Evolutionary conservation across 2,329 filamentous ascomycete genomes (phyloP).

Genomic region (Thelonectria discophora): DNA sequence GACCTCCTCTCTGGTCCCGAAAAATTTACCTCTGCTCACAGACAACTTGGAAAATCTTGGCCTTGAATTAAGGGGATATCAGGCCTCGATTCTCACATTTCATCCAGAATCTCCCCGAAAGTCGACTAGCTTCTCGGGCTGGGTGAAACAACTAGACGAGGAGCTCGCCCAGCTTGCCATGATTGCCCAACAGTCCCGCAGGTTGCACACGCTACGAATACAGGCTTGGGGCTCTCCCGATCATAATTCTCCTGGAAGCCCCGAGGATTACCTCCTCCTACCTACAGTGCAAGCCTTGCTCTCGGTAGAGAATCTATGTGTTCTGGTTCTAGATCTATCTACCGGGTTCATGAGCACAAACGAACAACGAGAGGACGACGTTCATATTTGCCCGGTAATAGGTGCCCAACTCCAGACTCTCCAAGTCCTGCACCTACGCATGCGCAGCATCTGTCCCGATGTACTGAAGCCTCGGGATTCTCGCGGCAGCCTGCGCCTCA

Average conservation of each 20-base stretch:
- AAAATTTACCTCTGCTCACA: slow-evolving; percentile 9
- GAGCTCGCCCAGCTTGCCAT: slow-evolving; percentile 29
- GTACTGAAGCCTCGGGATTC: slow-evolving; percentile 26
- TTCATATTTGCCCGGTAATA: slow-evolving; percentile 31
- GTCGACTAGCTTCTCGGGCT: too few relatives aligned
- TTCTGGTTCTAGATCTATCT: slow-evolving; percentile 31
- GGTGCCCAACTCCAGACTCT: slow-evolving; percentile 26
- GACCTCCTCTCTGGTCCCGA: background rate
- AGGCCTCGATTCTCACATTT: background rate
- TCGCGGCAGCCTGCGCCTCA: slow-evolving; percentile 18
- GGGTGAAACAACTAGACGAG: slow-evolving; percentile 16
- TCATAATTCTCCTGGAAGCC: slow-evolving; percentile 8
- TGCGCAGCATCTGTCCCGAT: slow-evolving; percentile 33
- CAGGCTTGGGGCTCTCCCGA: slow-evolving; percentile 10
- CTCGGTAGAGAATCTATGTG: slow-evolving; percentile 26
- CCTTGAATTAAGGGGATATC: slow-evolving; percentile 21
- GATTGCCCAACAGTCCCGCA: slow-evolving; percentile 18
- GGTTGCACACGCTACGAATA: slow-evolving; percentile 24
- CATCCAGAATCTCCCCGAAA: slow-evolving; percentile 1
- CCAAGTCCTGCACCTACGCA: slow-evolving; percentile 30
- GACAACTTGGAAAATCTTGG: slow-evolving; percentile 22
- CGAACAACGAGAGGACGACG: background rate
- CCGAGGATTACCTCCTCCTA: slow-evolving; percentile 25
- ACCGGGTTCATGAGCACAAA: slow-evolving; percentile 7
- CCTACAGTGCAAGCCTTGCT: slow-evolving; percentile 27